Evolutionary conservation across 768 basidiomycete genomes (phyloP), one percentile per base, ranked within the genome.

Genomic region (Candolleomyces aberdarensis): DNA sequence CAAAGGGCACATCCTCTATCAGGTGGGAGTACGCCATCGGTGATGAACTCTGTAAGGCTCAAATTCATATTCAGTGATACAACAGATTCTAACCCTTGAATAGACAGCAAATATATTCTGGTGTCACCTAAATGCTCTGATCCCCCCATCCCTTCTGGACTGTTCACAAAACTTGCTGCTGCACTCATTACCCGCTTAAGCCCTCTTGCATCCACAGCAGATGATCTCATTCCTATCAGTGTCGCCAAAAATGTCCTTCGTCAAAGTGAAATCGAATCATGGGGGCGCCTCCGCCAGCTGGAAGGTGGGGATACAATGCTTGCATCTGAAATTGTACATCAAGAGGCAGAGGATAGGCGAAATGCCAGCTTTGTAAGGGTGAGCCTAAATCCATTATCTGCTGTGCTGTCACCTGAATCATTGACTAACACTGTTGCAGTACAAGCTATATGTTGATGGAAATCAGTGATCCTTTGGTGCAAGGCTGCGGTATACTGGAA

Each of bases 361-460:
- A 48, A 58, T 51, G 57, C 57, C 8, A 58, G 47, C 3, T 58
- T 31, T 19, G 48, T 58, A 3, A 31, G 46, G n/a, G n/a, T n/a
- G n/a, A n/a, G n/a, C n/a, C n/a, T n/a, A n/a, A n/a, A n/a, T n/a
- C n/a, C n/a, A n/a, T n/a, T n/a, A n/a, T n/a, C n/a, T n/a, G n/a
- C n/a, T n/a, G n/a, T n/a, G n/a, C n/a, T n/a, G n/a, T n/a, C n/a
- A n/a, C n/a, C n/a, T n/a, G n/a, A n/a, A n/a, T n/a, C n/a, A n/a
- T n/a, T n/a, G n/a, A n/a, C n/a, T n/a, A n/a, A n/a, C n/a, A n/a
- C n/a, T n/a, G n/a, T n/a, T n/a, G 46, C 6, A 58, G 57, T 58
- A 58, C 57, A 6, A 50, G 9, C 11, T 40, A 3, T 32, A 14
- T 8, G 48, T 51, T 15, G 57, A 58, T 26, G 5, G 8, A 13